These are phyloP conservation scores for Vitis hybrid DNA, from an alignment of 177 flowering plant genomes.

Conservation along the genomic window DNA sequence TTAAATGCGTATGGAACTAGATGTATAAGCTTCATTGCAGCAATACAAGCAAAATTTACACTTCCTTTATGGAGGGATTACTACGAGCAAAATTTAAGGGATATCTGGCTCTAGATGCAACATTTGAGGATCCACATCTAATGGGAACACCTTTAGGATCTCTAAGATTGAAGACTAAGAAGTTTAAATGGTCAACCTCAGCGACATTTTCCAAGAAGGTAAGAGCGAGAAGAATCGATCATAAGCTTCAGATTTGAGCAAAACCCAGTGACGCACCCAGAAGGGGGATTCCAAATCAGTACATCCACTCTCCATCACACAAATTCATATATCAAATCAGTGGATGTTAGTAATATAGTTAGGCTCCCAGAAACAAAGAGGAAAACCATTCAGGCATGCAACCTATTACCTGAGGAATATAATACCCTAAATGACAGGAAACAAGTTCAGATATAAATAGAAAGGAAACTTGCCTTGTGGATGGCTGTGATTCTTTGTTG, in stretches of 20 bases:
- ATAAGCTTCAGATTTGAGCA: background rate
- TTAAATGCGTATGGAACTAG: background rate
- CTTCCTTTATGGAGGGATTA: background rate
- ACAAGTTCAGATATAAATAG: background rate
- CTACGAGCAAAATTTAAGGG: background rate
- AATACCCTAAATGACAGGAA: background rate
- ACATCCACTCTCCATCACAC: background rate
- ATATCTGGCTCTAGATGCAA: background rate
- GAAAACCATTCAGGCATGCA: background rate
- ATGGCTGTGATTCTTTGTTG: conserved; percentile 50
- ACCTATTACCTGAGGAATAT: background rate
- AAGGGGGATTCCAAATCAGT: background rate
- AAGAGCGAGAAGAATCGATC: background rate
- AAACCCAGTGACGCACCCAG: background rate
- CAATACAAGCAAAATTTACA: background rate
- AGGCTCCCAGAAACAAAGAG: background rate
- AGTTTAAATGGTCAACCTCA: background rate
- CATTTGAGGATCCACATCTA: background rate
- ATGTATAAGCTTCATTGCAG: background rate
- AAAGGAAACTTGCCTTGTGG: conserved; percentile 55
- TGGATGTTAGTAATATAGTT: background rate
- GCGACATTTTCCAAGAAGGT: background rate
- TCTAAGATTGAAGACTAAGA: background rate
- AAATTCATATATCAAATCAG: background rate
- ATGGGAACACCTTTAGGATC: background rate